Base-by-base conservation (phyloP, 768 basidiomycete genomes). In the Pleurotus eryngii region DNA sequence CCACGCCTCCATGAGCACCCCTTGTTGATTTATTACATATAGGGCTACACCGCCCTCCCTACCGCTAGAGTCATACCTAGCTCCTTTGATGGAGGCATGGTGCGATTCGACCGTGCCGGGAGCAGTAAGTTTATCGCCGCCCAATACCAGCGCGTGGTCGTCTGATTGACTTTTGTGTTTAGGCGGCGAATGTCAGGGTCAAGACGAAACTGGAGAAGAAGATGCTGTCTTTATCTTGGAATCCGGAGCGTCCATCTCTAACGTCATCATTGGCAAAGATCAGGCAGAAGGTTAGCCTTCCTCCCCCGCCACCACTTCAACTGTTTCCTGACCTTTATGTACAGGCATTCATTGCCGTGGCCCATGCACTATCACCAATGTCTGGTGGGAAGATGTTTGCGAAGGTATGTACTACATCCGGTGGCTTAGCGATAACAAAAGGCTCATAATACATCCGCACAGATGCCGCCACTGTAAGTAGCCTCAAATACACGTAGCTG, bases 381-480 rank as follows among this genome's bases (percentile, higher is more conserved):
- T 69, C 43, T 69, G 68, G 67, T 68, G 65, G 66, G 68, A 69
- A 51, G 68, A 69, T 57, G 68, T 69, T 55, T 69, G 68, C 45
- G 68, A 69, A 59, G 68, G 67, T 69, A 49, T 30, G 53, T 26
- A 46, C 48, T 11, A 22, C n/a, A 3, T n/a, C 14, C 3, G 9
- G 30, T 35, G 11, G 11, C 9, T 9, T 35, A 35, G 30, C 30
- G 30, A 11, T 45, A 17, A 43, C 42, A 15, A 45, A 22, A 17
- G 7, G 11, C 30, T 35, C 30, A 35, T 35, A 35, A 3, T 24
- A 4, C 37, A 27, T 20, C 9, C 18, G 18, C 18, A 5, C 46
- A 67, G 65, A 67, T 57, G 65, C 65, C 18, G 59, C 65, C 27
- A 67, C 65, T 11, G 65, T 64, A 20, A 55, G 63, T 30, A 24